These are phyloP conservation scores for Hymenoscyphus fraxineus DNA, from an alignment of 2,329 filamentous ascomycete genomes.

Conservation along the genomic window DNA sequence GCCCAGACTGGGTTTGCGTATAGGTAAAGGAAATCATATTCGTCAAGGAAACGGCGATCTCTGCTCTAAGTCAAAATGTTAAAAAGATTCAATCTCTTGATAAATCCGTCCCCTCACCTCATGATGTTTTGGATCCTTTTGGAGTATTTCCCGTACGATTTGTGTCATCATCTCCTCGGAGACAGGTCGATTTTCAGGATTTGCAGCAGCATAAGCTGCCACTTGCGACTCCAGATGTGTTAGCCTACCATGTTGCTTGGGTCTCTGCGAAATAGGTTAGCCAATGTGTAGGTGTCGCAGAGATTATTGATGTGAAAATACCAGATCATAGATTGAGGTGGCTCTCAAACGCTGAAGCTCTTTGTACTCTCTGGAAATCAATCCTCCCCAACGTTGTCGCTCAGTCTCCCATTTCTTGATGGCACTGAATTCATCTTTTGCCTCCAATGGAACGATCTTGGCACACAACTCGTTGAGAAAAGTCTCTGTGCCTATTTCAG, in stretches of 20 bases:
- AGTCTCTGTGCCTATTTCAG: not conserved
- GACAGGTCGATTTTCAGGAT: not conserved
- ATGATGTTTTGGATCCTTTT: not conserved
- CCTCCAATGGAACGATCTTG: not conserved
- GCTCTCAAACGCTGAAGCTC: not conserved
- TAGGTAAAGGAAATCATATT: no score
- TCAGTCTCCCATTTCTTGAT: not conserved
- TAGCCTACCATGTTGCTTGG: not conserved
- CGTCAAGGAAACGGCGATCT: no score
- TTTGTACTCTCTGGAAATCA: not conserved
- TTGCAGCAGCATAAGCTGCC: not conserved
- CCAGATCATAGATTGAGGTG: not conserved
- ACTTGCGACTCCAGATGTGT: not conserved
- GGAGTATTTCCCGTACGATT: not conserved
- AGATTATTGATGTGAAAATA: not conserved
- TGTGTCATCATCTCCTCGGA: not conserved
- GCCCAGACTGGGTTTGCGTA: no score
- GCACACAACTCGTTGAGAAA: not conserved
- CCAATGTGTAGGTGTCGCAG: not conserved
- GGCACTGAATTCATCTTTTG: not conserved
- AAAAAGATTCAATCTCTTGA: not conserved
- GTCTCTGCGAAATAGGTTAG: not conserved
- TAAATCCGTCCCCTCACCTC: not conserved
- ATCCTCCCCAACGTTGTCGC: not conserved
- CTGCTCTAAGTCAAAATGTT: not conserved